Evolutionary conservation across 768 basidiomycete species (phyloP), one percentile per base, ranked within the genome.

Genomic region (Lyophyllum decastes): DNA sequence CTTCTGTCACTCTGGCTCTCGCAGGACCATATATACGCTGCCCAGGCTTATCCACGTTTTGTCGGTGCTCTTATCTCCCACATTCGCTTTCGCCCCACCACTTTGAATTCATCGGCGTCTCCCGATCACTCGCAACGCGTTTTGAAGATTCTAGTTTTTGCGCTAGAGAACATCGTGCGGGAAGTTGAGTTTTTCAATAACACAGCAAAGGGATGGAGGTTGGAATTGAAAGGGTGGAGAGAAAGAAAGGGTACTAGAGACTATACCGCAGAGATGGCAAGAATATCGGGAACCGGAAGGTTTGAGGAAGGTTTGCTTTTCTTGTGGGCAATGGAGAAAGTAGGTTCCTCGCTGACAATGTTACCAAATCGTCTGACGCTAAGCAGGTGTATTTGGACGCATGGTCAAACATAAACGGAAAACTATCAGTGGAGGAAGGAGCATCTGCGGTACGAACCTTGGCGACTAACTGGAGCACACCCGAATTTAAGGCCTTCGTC

Each of bases 261-360:
- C 55, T 91, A 90, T 61, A 85, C 87, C 1, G 88, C 89, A 10
- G 87, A 89, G 69, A 86, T 92, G 84, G 77, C 78, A 2, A 77
- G 84, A 6, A 72, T 85, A 2, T 76, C 78, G 2, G 70, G 74
- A 5, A 64, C 70, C 16, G 80, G 77, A 3, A 74, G 72, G 0
- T 61, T 89, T 19, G 79, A 82, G 49, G 89, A 92, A 41, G 87
- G 86, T 0, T 70, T 92, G 21, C 74, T 91, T 1, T 86, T 92
- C 59, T 71, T 92, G 14, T 91, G 89, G 89, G 86, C 86, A 0
- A 91, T 91, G 89, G 90, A 91, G 68, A 79, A 82, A 74, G 89
- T 89, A 52, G 14, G 6, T n/a, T 14, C 11, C 21, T 54, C n/a
- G 59, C 16, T 19, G 19, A 19, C 17, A 17, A n/a, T n/a, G 9